A percentile compares a stretch with the other conserved stretches of the same genome.
phyloP scores from a whole-genome alignment of 2,329 filamentous ascomycete species.

The Aureobasidium namibiae region DNA sequence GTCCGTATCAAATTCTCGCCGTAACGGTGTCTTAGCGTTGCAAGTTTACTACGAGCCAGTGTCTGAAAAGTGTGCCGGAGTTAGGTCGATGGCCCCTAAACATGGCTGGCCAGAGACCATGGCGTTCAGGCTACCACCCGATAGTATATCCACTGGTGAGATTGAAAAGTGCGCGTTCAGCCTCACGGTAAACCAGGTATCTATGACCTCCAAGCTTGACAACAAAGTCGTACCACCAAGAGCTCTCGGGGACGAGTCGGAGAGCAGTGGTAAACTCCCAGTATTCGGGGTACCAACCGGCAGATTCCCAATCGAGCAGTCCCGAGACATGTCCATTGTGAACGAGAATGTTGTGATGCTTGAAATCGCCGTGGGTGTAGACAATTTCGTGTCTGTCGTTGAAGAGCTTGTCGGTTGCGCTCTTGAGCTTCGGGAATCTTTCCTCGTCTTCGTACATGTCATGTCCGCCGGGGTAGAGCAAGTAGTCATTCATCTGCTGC shows the following conservation, averaged over 20 bases:
- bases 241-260: background rate
- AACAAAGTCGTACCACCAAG: background rate
- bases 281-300: constrained; percentile 42
- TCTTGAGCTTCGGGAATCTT: background rate
- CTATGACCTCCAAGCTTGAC: background rate
- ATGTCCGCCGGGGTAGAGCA: background rate
- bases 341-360: constrained; percentile 37
- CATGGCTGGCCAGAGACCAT: too few relatives aligned
- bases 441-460: background rate
- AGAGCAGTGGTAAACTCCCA: constrained; percentile 36
- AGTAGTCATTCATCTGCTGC: background rate
- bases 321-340: constrained; percentile 35
- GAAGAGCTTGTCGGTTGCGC: background rate
- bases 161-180: background rate
- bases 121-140: too few relatives aligned
- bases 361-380: constrained; percentile 46
- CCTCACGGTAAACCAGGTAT: background rate
- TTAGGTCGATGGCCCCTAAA: too few relatives aligned
- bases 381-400: constrained; percentile 18
- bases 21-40: too few relatives aligned
- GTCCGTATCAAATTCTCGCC: too few relatives aligned
- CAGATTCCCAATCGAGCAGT: constrained; percentile 40
- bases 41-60: too few relatives aligned
- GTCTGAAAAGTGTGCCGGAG: too few relatives aligned
- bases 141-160: too few relatives aligned